phyloP scores from a whole-genome alignment of 306 rosid species.

The Fagus crenata region DNA sequence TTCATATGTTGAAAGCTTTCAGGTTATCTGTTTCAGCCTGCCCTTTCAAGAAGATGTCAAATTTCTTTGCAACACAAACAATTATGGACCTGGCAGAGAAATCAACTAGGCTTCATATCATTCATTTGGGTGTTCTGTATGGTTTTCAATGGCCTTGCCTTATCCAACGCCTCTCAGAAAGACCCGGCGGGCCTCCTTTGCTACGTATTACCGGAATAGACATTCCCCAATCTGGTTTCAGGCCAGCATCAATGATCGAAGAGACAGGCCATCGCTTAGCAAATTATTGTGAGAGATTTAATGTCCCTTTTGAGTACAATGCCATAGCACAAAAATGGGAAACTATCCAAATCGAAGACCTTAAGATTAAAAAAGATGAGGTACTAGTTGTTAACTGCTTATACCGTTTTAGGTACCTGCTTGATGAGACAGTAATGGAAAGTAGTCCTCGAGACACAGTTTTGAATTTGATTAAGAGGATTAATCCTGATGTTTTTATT shows the following conservation, averaged over 20 bases:
- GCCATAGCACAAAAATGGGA: slow-evolving; percentile 72
- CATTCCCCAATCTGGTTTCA: slow-evolving; percentile 70
- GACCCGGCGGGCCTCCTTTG: slow-evolving; percentile 48
- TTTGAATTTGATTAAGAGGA: slow-evolving; percentile 61
- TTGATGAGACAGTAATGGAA: slow-evolving; percentile 66
- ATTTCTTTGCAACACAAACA: slow-evolving; percentile 37
- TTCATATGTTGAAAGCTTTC: slow-evolving; percentile 56
- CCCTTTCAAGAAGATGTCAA: slow-evolving; percentile 60
- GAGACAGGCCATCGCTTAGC: slow-evolving; percentile 76
- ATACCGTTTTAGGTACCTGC: slow-evolving; percentile 53
- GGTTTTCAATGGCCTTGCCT: slow-evolving; percentile 85
- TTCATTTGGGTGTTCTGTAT: slow-evolving; percentile 69
- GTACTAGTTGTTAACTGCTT: slow-evolving; percentile 52
- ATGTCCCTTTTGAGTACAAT: slow-evolving; percentile 68
- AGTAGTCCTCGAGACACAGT: slow-evolving; percentile 64
- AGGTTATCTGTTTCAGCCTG: slow-evolving; percentile 42
- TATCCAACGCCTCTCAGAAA: slow-evolving; percentile 45
- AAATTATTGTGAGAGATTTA: slow-evolving; percentile 44
- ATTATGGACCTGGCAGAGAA: slow-evolving; percentile 41
- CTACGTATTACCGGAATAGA: slow-evolving; percentile 70
- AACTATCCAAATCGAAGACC: slow-evolving; percentile 57
- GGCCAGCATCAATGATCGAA: slow-evolving; percentile 62
- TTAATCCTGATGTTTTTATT: slow-evolving; percentile 64
- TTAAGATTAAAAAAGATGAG: slow-evolving; percentile 45
- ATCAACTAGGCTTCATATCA: slow-evolving; percentile 52